These are phyloP conservation scores for Tolypocladium cylindrosporum DNA, from an alignment of 2,329 filamentous ascomycete species.

Conservation along the genomic window DNA sequence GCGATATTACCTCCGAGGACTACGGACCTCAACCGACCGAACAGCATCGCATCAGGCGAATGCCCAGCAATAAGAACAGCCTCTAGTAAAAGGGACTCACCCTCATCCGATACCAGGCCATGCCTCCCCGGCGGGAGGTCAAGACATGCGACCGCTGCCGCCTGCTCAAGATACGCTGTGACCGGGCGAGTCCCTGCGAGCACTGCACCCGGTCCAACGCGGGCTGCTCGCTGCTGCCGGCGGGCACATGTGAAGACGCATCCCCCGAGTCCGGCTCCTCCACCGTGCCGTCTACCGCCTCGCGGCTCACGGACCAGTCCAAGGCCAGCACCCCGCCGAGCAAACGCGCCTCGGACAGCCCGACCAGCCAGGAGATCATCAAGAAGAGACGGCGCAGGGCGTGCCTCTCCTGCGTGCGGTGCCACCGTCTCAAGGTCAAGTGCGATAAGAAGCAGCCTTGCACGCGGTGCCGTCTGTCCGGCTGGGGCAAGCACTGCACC, in stretches of 20 bases:
- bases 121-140: background rate
- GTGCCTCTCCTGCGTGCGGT: constrained; percentile 5
- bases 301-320: background rate
- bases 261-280: background rate
- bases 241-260: background rate
- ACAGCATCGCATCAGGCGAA: background rate
- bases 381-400: constrained; percentile 1
- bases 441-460: constrained; percentile 6
- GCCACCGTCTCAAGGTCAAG: constrained; percentile 4
- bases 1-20: background rate
- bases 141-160: background rate
- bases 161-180: background rate
- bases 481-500: constrained; percentile 2
- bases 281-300: background rate
- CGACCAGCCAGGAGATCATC: too few relatives aligned
- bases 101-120: background rate
- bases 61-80: background rate
- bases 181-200: background rate
- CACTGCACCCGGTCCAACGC: background rate
- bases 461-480: constrained; percentile 1
- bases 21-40: background rate
- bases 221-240: background rate
- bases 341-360: background rate
- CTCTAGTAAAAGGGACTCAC: background rate
- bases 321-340: background rate